Evolutionary conservation across 768 basidiomycete species (phyloP).

Genomic region (Russula emetica): DNA sequence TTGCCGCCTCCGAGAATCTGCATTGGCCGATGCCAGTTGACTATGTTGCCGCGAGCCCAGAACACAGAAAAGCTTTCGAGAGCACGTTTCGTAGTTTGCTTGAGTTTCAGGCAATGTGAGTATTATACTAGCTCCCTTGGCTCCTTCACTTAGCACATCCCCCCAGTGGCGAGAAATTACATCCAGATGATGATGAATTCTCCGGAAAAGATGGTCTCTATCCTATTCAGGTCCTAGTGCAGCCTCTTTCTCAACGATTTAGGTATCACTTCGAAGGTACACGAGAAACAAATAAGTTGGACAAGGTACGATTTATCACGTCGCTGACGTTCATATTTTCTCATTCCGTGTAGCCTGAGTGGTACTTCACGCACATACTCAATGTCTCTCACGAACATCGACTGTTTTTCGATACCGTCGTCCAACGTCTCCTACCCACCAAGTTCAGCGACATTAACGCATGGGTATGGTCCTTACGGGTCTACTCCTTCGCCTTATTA

Average conservation of each 20-base stretch:
- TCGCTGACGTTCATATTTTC: neutral
- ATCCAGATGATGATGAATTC: constrained; percentile 28
- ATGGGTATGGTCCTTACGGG: constrained; percentile 50
- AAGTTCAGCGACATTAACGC: constrained; percentile 64
- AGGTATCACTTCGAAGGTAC: constrained; percentile 91
- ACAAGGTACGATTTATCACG: constrained; percentile 58
- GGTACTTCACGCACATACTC: constrained; percentile 90
- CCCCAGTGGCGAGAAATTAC: constrained; percentile 52
- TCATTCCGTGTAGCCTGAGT: constrained; percentile 68
- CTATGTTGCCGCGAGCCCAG: constrained; percentile 47
- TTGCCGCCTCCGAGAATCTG: constrained; percentile 62
- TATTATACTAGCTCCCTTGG: constrained; percentile 3
- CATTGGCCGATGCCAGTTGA: constrained; percentile 83
- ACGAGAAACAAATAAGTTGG: constrained; percentile 82
- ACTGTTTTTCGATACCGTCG: constrained; percentile 66
- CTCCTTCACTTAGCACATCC: constrained; percentile 10
- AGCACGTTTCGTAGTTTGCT: constrained; percentile 72
- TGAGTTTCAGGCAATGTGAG: constrained; percentile 74
- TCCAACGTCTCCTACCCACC: constrained; percentile 65
- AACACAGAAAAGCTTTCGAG: constrained; percentile 66
- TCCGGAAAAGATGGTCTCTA: constrained; percentile 61
- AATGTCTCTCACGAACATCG: constrained; percentile 85
- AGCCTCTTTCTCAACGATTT: constrained; percentile 81
- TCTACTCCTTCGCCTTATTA: constrained; percentile 10
- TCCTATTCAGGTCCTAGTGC: constrained; percentile 77